Conservation (phyloP, 2,329 filamentous ascomycete species). For the Waltergamsia citrina region DNA sequence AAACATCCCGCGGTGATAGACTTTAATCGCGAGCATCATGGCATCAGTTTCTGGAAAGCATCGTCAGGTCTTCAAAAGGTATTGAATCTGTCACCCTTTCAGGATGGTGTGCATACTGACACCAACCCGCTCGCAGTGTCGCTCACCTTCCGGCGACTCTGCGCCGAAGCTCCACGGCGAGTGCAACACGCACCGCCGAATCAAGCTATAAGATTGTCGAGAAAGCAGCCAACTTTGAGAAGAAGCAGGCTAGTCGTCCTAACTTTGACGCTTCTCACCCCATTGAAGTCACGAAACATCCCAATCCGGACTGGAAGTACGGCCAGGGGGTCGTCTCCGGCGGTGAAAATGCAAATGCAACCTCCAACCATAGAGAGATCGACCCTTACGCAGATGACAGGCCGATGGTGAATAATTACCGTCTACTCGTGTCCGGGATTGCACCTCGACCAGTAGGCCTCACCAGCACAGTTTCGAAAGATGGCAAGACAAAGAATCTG, state of each 20-base stretch:
- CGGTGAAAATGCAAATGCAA: slow-evolving; percentile 10
- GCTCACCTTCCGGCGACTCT: too few relatives aligned
- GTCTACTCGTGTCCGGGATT: slow-evolving; percentile 70
- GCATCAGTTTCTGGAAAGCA: too few relatives aligned
- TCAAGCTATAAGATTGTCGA: slow-evolving; percentile 12
- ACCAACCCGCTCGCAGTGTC: too few relatives aligned
- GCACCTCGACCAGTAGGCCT: slow-evolving; percentile 68
- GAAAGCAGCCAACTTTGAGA: slow-evolving; percentile 11
- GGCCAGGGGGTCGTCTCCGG: slow-evolving; percentile 25
- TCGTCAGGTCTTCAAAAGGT: too few relatives aligned
- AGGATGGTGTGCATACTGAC: too few relatives aligned
- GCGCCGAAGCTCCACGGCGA: too few relatives aligned
- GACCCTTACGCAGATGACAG: slow-evolving; percentile 67
- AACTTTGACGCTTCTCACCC: slow-evolving; percentile 13
- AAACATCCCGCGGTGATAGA: too few relatives aligned
- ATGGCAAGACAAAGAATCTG: slow-evolving; percentile 58
- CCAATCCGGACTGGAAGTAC: slow-evolving; percentile 39
- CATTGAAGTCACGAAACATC: slow-evolving; percentile 16
- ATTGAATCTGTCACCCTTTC: too few relatives aligned
- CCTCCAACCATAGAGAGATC: slow-evolving; percentile 56
- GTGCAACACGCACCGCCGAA: too few relatives aligned
- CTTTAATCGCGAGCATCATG: too few relatives aligned
- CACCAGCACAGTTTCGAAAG: slow-evolving; percentile 40
- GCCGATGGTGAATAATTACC: slow-evolving; percentile 67
- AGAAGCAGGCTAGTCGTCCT: slow-evolving; percentile 12